These are phyloP conservation scores for Talaromyces funiculosus DNA, from an alignment of 2,329 filamentous ascomycete species.

Conservation along the genomic window DNA sequence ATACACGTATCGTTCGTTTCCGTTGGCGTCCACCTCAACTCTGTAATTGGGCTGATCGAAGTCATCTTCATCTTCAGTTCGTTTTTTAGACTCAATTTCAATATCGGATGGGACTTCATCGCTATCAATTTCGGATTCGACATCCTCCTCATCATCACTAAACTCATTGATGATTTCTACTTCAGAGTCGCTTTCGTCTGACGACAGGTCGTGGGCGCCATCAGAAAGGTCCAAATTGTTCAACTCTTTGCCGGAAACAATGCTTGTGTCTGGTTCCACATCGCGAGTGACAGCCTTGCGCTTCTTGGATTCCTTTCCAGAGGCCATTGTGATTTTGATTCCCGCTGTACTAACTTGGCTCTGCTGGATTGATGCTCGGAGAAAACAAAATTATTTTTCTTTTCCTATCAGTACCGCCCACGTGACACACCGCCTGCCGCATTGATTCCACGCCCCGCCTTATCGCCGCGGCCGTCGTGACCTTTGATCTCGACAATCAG, in stretches of 20 bases:
- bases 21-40: slow-evolving; percentile 76
- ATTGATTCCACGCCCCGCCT: slow-evolving; percentile 7
- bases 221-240: slow-evolving; percentile 39
- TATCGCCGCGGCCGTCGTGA: slow-evolving; percentile 4
- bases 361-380: neutral
- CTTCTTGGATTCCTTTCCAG: slow-evolving; percentile 49
- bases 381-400: slow-evolving; percentile 14
- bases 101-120: slow-evolving; percentile 47
- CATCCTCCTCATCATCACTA: slow-evolving; percentile 46
- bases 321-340: slow-evolving; percentile 25
- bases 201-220: slow-evolving; percentile 37
- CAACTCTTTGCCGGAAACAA: slow-evolving; percentile 58
- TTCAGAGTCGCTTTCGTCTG: slow-evolving; percentile 38
- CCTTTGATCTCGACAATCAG: neutral
- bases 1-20: slow-evolving; percentile 84
- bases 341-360: neutral
- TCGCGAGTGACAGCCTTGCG: slow-evolving; percentile 59
- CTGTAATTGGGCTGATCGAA: slow-evolving; percentile 50
- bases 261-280: slow-evolving; percentile 44
- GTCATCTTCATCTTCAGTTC: slow-evolving; percentile 26
- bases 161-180: slow-evolving; percentile 55
- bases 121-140: slow-evolving; percentile 46
- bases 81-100: slow-evolving; percentile 23
- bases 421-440: slow-evolving; percentile 11
- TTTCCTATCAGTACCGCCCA: slow-evolving; percentile 10